Evolutionary conservation across 2,329 filamentous ascomycete species (phyloP).

Genomic region (Colletotrichum chrysophilum): DNA sequence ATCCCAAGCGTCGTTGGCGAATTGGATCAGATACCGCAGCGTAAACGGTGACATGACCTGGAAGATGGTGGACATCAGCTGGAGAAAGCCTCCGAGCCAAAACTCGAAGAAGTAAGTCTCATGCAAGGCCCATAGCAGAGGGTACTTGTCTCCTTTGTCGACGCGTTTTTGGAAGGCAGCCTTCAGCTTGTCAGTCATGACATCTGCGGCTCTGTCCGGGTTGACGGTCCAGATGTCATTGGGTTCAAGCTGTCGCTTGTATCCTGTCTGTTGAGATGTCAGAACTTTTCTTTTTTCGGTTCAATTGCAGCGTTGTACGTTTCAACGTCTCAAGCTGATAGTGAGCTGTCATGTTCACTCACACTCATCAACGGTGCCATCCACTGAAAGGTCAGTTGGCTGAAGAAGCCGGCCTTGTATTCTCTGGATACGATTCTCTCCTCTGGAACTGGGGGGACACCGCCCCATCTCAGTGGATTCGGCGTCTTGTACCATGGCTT

Average conservation of each 20-base stretch:
- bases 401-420: slow-evolving; percentile 75
- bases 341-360: slow-evolving; percentile 33
- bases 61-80: slow-evolving; percentile 74
- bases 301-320: neutral
- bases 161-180: slow-evolving; percentile 73
- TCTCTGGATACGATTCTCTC: slow-evolving; percentile 67
- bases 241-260: slow-evolving; percentile 80
- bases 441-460: slow-evolving; percentile 59
- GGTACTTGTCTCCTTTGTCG: slow-evolving; percentile 71
- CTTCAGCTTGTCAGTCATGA: slow-evolving; percentile 70
- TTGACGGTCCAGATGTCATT: slow-evolving; percentile 93
- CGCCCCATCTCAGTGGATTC: slow-evolving; percentile 68
- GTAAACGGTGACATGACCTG: slow-evolving; percentile 87
- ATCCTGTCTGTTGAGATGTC: slow-evolving; percentile 66
- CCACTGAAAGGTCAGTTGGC: slow-evolving; percentile 84
- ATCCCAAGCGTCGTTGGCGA: slow-evolving; percentile 79
- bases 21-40: slow-evolving; percentile 84
- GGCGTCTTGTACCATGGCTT: slow-evolving; percentile 68
- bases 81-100: slow-evolving; percentile 79
- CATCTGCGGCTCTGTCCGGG: slow-evolving; percentile 74
- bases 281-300: neutral
- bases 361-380: slow-evolving; percentile 86
- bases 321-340: neutral
- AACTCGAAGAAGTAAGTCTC: slow-evolving; percentile 89
- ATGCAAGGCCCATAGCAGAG: slow-evolving; percentile 80